Percentiles rank a stretch among this genome's conserved stretches.
These are phyloP conservation scores for Torulaspora delbrueckii DNA, from an alignment of 805 yeast species.

Conservation along the genomic window DNA sequence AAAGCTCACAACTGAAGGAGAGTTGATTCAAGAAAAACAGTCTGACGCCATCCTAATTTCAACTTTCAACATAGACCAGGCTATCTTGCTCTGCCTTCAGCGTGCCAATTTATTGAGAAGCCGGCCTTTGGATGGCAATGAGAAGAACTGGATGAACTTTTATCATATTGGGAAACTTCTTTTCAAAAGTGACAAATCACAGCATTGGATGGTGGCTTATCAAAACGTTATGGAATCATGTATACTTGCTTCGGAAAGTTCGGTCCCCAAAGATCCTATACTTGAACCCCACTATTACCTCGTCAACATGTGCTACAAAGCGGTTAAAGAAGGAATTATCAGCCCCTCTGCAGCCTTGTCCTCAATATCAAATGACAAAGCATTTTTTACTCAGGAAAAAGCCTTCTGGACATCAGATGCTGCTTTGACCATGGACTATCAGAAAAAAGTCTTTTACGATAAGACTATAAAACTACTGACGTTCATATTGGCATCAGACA, in stretches of 20 bases:
- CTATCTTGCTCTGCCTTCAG: conserved; percentile 25
- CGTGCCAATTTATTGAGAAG: conserved; percentile 23
- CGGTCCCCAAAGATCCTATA: conserved; percentile 47
- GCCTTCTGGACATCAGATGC: conserved; percentile 25
- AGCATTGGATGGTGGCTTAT: conserved; percentile 11
- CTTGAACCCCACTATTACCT: conserved; percentile 76
- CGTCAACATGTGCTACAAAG: conserved; percentile 55
- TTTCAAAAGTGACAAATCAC: conserved; percentile 41
- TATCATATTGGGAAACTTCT: conserved; percentile 57
- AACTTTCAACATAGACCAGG: conserved; percentile 29
- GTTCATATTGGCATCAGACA: conserved; percentile 54
- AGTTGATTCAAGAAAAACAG: conserved; percentile 11
- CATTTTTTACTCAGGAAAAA: conserved; percentile 24
- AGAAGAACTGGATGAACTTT: conserved; percentile 54
- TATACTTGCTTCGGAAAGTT: conserved; percentile 34
- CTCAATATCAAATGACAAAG: conserved; percentile 38
- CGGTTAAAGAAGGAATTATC: conserved; percentile 39
- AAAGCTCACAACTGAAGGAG: conserved; percentile 18
- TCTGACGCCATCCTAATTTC: conserved; percentile 20
- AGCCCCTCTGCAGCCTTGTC: conserved; percentile 37
- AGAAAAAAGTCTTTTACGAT: conserved; percentile 34
- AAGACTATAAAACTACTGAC: conserved; percentile 44
- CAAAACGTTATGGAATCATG: conserved; percentile 45
- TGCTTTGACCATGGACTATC: conserved; percentile 9
- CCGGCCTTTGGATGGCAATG: conserved; percentile 20